Percentiles rank a stretch among this genome's conserved stretches.
phyloP scores from a whole-genome alignment of 352 stramenopile species.

The Globisporangium uncinulatum region DNA sequence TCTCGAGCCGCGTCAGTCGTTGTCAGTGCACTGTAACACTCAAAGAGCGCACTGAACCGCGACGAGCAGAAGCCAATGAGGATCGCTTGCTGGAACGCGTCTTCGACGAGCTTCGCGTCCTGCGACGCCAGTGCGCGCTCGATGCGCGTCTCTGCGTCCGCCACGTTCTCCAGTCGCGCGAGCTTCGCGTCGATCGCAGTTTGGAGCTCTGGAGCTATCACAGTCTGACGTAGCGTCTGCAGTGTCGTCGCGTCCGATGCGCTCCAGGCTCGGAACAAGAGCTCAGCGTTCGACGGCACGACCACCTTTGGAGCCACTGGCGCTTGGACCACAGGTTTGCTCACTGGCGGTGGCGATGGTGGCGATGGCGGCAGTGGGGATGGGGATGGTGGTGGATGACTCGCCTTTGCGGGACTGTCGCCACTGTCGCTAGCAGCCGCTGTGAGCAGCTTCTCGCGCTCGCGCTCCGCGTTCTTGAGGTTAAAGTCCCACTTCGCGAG shows the following conservation, averaged over 20 bases:
- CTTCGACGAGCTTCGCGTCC: slow-evolving; percentile 35
- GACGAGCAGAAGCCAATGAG: slow-evolving; percentile 49
- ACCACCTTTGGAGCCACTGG: not conserved
- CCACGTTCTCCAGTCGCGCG: slow-evolving; percentile 34
- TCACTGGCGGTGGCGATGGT: not conserved
- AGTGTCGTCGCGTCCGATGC: slow-evolving; percentile 21
- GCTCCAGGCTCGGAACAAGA: slow-evolving; percentile 43
- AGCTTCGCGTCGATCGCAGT: slow-evolving; percentile 36
- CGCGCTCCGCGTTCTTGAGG: slow-evolving; percentile 65
- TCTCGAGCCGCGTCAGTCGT: slow-evolving; percentile 7
- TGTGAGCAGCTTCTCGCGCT: slow-evolving; percentile 53
- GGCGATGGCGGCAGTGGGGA: not conserved
- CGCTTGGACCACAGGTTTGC: slow-evolving; percentile 7
- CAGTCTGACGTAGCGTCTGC: slow-evolving; percentile 11
- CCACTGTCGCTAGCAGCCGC: slow-evolving; percentile 4
- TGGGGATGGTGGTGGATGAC: not conserved
- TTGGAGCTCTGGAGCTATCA: slow-evolving; percentile 19
- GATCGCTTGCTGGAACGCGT: slow-evolving; percentile 48
- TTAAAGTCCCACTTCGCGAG: slow-evolving; percentile 82
- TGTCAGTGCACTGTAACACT: slow-evolving; percentile 28
- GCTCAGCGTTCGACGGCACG: slow-evolving; percentile 10
- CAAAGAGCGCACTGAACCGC: slow-evolving; percentile 42
- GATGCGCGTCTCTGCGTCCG: slow-evolving; percentile 31
- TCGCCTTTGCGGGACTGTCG: not conserved
- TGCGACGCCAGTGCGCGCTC: slow-evolving; percentile 23